Evolutionary conservation across 1,284 basidiomycete genomes (phyloP), one percentile per base, ranked within the genome.

Genomic region (Papiliotrema laurentii): DNA sequence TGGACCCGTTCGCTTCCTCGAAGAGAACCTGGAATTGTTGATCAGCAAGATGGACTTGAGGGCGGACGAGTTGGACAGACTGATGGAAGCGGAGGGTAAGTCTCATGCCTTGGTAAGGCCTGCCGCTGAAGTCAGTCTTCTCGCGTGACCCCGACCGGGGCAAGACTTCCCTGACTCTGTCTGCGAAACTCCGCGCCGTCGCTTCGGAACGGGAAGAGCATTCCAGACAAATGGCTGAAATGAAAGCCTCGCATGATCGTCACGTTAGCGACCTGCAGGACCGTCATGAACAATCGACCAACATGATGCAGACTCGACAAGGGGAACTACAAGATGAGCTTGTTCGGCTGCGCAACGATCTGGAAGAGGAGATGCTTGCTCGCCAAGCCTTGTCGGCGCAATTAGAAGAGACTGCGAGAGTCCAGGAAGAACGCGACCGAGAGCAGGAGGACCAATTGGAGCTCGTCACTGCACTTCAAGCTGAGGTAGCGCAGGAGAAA

Each of bases 21-120:
- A 81, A 39, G 55, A 66, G 6, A 76, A 79, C 13, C 71, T 91
- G 28, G 81, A 86, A 53, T 84, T 80, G 63, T 76, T 87, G 11
- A 76, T 90, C 37, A 73, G 69, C 22, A 85, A 83, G 67, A 87
- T 92, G 81, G 85, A 90, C 56, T 77, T 77, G 22, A 74, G 89
- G 11, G 86, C 87, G 63, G 69, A 80, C 0, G 83, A 83, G 2
- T 88, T 91, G 61, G 88, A 90, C 59, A 79, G 82, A 51, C 83
- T 89, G 58, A 85, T 86, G 14, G 87, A 89, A 63, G 79, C 83
- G 39, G 86, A 86, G 49, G 72, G 87, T 89, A 64, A 53, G 85
- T 78, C 38, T 33, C 14, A 16, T 7, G n/a, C 4, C 16, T 33
- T 19, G 9, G 21, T n/a, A 7, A 9, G 27, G 16, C 11, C 7